These are phyloP conservation scores for Takakia lepidozioides DNA, from an alignment of 225 moss, liverwort and hornwort genomes.

Conservation along the genomic window DNA sequence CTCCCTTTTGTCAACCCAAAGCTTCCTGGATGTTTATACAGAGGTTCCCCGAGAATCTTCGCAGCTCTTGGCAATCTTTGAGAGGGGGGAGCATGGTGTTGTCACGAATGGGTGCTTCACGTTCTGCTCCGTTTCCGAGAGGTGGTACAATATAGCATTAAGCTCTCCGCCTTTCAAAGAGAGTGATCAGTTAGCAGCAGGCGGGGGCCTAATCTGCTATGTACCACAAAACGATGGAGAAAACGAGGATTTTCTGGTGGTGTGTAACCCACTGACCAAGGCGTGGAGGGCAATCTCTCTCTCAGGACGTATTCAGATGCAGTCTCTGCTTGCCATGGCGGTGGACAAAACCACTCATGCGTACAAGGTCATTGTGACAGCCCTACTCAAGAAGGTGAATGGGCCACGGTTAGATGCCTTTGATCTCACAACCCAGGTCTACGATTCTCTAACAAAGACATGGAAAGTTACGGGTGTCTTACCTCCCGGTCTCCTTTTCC, in stretches of 20 bases:
- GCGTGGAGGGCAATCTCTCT: slow-evolving; percentile 8
- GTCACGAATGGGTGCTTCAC: slow-evolving; percentile 9
- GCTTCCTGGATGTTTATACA: slow-evolving; percentile 6
- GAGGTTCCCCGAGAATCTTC: slow-evolving; percentile 9
- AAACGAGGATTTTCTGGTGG: slow-evolving; percentile 6
- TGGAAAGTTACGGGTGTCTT: slow-evolving; percentile 6
- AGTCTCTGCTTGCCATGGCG: slow-evolving; percentile 5
- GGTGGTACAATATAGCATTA: slow-evolving; percentile 8
- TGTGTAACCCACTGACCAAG: slow-evolving; percentile 14
- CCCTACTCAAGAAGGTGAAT: slow-evolving; percentile 2
- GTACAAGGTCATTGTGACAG: slow-evolving; percentile 11
- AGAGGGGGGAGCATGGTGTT: slow-evolving; percentile 14
- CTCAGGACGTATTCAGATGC: slow-evolving; percentile 8
- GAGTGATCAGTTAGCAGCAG: slow-evolving; percentile 6
- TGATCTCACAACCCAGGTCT: slow-evolving; percentile 10
- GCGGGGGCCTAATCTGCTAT: slow-evolving; percentile 9
- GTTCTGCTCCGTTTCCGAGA: slow-evolving; percentile 5
- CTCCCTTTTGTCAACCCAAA: slow-evolving; percentile 6
- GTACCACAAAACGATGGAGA: slow-evolving; percentile 9
- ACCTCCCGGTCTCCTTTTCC: slow-evolving; percentile 11
- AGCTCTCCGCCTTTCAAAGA: slow-evolving; percentile 6
- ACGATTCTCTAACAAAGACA: slow-evolving; percentile 6
- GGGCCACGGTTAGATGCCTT: slow-evolving; percentile 8
- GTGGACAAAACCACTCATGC: slow-evolving; percentile 3
- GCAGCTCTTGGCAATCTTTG: slow-evolving; percentile 5